Evolutionary conservation across 768 basidiomycete species (phyloP).

Genomic region (Boletus patriciae): DNA sequence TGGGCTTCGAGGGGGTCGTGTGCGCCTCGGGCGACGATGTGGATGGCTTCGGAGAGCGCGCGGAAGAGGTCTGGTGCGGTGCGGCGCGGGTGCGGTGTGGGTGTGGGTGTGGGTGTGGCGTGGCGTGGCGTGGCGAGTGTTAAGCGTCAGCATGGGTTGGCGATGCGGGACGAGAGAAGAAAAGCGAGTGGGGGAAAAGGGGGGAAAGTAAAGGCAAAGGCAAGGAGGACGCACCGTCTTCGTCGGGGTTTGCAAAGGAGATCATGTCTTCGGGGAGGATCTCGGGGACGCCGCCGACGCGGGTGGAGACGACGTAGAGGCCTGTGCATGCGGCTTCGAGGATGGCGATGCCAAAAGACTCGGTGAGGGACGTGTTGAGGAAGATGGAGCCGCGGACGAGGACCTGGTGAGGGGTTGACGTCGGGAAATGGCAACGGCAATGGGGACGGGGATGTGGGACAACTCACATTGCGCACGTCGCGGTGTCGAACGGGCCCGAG

Average conservation of each 20-base stretch:
- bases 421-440: neutral
- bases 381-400: constrained; percentile 85
- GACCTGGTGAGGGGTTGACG: constrained; percentile 50
- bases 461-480: constrained; percentile 77
- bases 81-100: neutral
- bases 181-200: neutral
- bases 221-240: constrained; percentile 65
- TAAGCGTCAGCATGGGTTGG: too few relatives aligned
- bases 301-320: constrained; percentile 89
- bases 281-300: constrained; percentile 94
- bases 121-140: too few relatives aligned
- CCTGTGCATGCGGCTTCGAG: constrained; percentile 96
- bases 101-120: too few relatives aligned
- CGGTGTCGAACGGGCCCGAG: constrained; percentile 78
- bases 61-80: constrained; percentile 68
- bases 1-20: constrained; percentile 81
- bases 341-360: constrained; percentile 96
- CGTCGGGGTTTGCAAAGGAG: constrained; percentile 90
- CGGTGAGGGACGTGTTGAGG: constrained; percentile 93
- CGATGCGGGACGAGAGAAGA: neutral
- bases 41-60: constrained; percentile 79
- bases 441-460: rapidly evolving
- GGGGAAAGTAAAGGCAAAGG: too few relatives aligned
- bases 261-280: constrained; percentile 94
- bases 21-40: constrained; percentile 58